phyloP scores from a whole-genome alignment of 345 rosid genomes.

The Eucalyptus camaldulensis region DNA sequence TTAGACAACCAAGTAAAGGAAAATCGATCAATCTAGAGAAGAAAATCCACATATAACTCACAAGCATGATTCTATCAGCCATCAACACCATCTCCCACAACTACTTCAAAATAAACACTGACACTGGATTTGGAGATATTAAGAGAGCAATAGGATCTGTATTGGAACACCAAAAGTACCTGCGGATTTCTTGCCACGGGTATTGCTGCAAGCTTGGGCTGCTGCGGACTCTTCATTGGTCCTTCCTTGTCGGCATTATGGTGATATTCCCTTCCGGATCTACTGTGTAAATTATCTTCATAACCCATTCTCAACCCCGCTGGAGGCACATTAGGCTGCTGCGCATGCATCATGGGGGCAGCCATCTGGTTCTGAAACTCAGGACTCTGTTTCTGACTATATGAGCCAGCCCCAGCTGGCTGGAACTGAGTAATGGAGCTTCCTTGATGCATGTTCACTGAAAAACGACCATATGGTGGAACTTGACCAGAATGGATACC shows the following conservation, averaged over 20 bases:
- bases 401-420: conserved; percentile 37
- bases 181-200: conserved; percentile 40
- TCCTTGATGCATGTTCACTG: conserved; percentile 34
- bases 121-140: neutral
- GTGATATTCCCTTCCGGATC: conserved; percentile 46
- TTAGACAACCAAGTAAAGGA: neutral
- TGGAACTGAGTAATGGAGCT: conserved; percentile 31
- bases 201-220: conserved; percentile 43
- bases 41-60: neutral
- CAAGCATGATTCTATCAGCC: neutral
- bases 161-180: conserved; percentile 2
- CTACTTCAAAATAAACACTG: neutral
- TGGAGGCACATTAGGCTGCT: conserved; percentile 39
- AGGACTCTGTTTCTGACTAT: conserved; percentile 46
- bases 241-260: conserved; percentile 42
- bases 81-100: neutral
- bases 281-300: conserved; percentile 46
- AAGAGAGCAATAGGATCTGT: neutral
- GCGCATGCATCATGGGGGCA: conserved; percentile 26
- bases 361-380: conserved; percentile 49
- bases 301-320: conserved; percentile 27
- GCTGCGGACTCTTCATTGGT: conserved; percentile 34
- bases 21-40: neutral
- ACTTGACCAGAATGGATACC: conserved; percentile 31
- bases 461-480: conserved; percentile 51